Base-by-base conservation (phyloP, 805 yeast genomes). In the Scheffersomyces spartinae region DNA sequence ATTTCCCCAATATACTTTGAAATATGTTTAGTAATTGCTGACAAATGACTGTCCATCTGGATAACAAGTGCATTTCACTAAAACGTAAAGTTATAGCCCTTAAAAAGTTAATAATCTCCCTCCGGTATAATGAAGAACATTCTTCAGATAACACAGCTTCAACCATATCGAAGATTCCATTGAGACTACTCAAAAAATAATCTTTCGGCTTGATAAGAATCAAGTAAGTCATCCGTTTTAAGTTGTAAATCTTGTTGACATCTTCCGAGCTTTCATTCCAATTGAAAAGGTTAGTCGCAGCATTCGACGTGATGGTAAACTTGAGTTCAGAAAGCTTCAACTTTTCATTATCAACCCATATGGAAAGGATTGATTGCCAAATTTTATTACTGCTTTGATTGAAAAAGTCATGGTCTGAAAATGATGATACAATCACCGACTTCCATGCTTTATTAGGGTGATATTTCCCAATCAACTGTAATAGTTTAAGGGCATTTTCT, bases 251-350 rank as follows among this genome's bases (percentile, higher is more conserved):
- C 34, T 72, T 71, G 14, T 55, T 52, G 18, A 65, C 65, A 9
- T 68, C 60, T 37, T 80, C 91, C 9, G 75, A 68, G 19, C 36
- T 43, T 29, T 79, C 84, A 32, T 73, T 76, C 74, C 86, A 77
- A 18, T 68, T 74, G 49, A 82, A 83, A 4, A 80, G 55, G 12
- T 75, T 73, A 3, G 79, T 52, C 5, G 69, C 61, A 7, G 61
- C 49, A 13, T 72, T 55, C 3, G 75, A 67, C 27, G 63, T 61
- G 17, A 68, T 45, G 24, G 68, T 64, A 1, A 62, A 28, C 18
- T 70, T 39, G 23, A 73, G 47, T 9, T 79, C 88, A 2, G 43
- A 39, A 27, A 79, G 42, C 23, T 68, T 69, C 4, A 74, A 85
- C 20, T 68, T 67, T 30, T 79, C 91, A 9, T 55, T 63, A 6